phyloP scores from a whole-genome alignment of 495 filamentous ascomycete species.

The Penicillium argentinense region DNA sequence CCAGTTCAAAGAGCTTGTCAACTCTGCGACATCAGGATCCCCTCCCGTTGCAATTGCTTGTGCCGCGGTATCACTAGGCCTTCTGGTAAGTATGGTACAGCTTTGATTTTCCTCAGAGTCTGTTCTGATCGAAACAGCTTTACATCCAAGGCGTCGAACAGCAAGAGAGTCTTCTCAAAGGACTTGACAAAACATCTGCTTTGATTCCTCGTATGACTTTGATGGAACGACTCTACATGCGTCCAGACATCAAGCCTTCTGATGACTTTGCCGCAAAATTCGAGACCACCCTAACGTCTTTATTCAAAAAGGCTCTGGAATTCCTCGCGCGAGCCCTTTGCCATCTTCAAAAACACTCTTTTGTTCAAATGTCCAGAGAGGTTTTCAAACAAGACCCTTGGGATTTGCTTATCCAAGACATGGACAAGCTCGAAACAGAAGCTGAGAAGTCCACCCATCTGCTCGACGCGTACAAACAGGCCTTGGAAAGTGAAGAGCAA shows the following conservation, averaged over 20 bases:
- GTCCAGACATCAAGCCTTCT: no score
- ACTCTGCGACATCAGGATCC: neutral
- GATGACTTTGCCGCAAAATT: neutral
- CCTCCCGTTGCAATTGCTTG: neutral
- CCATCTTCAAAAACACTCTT: neutral
- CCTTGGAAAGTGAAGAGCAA: no score
- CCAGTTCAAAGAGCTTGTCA: neutral
- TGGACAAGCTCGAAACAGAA: neutral
- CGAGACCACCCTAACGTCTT: neutral
- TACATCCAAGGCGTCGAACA: neutral
- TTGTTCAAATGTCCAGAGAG: neutral
- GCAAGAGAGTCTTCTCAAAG: neutral
- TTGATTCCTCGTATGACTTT: neutral
- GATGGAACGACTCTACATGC: neutral
- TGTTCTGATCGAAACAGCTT: no score
- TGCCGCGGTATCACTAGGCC: neutral
- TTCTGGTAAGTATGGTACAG: neutral
- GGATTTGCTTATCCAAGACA: neutral
- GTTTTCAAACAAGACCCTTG: neutral
- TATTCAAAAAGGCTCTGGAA: neutral
- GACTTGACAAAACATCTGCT: neutral
- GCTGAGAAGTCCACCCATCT: no score
- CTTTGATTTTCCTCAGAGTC: no score
- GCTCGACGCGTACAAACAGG: no score
- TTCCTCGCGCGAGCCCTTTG: neutral